A percentile compares a stretch with the other conserved stretches of the same genome.
Evolutionary conservation across 768 basidiomycete species (phyloP).

Genomic region (Lactarius quietus): DNA sequence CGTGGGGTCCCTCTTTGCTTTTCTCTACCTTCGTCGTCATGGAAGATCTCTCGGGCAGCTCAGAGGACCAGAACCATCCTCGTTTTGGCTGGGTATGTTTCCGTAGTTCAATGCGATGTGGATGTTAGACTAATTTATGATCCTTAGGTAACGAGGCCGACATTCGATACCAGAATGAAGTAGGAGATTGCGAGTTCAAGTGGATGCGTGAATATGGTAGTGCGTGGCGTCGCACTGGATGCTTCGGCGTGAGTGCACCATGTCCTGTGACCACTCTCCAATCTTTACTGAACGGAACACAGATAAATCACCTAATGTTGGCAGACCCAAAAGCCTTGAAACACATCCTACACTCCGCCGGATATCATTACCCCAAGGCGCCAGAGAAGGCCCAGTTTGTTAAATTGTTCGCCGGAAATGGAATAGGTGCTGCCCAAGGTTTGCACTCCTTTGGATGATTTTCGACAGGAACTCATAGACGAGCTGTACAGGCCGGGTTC

Average conservation of each 20-base stretch:
- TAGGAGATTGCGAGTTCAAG: slow-evolving; percentile 26
- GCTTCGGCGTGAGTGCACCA: slow-evolving; percentile 26
- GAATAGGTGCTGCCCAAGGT: slow-evolving; percentile 27
- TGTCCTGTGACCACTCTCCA: background rate
- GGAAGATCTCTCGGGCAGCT: background rate
- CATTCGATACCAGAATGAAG: slow-evolving; percentile 13
- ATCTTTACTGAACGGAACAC: slow-evolving; percentile 13
- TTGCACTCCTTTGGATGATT: background rate
- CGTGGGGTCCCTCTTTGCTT: background rate
- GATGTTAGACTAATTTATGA: background rate
- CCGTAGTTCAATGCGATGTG: background rate
- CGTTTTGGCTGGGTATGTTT: background rate
- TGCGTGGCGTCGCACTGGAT: slow-evolving; percentile 26
- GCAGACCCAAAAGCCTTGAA: slow-evolving; percentile 28
- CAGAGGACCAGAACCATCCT: background rate
- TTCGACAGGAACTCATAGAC: background rate
- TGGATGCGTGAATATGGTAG: slow-evolving; percentile 28
- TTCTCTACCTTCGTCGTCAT: background rate
- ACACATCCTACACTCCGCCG: slow-evolving; percentile 31
- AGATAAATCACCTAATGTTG: background rate
- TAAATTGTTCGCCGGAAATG: slow-evolving; percentile 22
- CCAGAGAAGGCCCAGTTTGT: slow-evolving; percentile 13
- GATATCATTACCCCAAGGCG: slow-evolving; percentile 29
- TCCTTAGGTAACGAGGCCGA: background rate
- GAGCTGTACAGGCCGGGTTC: slow-evolving; percentile 20